A percentile compares a stretch with the other conserved stretches of the same genome.
Conservation (phyloP, 352 stramenopile species). For the Peronospora tabacina region DNA sequence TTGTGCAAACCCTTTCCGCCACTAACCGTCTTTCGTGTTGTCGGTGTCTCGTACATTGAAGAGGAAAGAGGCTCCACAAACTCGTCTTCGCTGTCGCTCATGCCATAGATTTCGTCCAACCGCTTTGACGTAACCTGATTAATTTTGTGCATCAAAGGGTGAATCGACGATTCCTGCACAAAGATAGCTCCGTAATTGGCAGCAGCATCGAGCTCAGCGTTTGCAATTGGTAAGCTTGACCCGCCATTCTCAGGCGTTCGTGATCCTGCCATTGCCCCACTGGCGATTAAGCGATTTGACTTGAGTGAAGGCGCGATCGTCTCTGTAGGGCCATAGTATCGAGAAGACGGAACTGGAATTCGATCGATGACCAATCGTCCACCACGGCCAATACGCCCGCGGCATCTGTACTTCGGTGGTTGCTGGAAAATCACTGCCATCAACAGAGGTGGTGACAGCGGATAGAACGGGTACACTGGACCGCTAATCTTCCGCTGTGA, state of each 20-base stretch:
- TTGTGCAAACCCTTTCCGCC: conserved; percentile 18
- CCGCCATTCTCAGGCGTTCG: conserved; percentile 7
- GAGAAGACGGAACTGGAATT: conserved; percentile 44
- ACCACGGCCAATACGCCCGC: conserved; percentile 61
- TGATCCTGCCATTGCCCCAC: not conserved
- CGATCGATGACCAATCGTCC: conserved; percentile 69
- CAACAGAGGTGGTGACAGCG: conserved; percentile 45
- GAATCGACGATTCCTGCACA: conserved; percentile 56
- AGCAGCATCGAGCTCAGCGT: conserved; percentile 14
- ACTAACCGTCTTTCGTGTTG: conserved; percentile 30
- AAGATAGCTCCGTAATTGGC: conserved; percentile 47
- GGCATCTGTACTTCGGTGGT: conserved; percentile 61
- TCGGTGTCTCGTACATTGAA: conserved; percentile 38
- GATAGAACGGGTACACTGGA: conserved; percentile 59
- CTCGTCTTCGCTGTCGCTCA: conserved; percentile 84
- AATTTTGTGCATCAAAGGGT: conserved; percentile 42
- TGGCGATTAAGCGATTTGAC: conserved; percentile 1
- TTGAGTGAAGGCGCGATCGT: conserved; percentile 39
- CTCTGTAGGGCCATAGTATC: conserved; percentile 51
- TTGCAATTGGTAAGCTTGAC: conserved; percentile 1
- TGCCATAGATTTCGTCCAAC: conserved; percentile 72
- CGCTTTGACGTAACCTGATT: conserved; percentile 45
- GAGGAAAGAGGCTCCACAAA: conserved; percentile 53
- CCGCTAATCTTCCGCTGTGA: conserved; percentile 19
- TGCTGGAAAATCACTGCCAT: conserved; percentile 66